These are phyloP conservation scores for Aspergillus nomiae DNA, from an alignment of 2,329 filamentous ascomycete genomes.

Conservation along the genomic window DNA sequence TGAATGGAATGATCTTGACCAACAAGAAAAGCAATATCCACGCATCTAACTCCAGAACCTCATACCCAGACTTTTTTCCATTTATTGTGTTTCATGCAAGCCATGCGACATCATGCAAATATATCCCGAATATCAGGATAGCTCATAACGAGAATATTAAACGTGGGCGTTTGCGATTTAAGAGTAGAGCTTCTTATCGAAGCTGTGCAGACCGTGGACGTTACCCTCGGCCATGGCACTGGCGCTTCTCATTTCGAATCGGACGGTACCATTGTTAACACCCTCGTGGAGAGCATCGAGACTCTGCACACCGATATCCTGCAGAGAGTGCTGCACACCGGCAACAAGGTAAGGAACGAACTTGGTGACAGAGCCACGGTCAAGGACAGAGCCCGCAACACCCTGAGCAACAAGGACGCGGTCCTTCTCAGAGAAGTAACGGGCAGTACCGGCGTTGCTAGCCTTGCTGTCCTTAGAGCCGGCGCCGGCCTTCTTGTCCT, in stretches of 20 bases:
- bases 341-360: constrained; percentile 95
- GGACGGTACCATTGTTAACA: constrained; percentile 72
- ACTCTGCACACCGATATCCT: constrained; percentile 88
- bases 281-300: constrained; percentile 73
- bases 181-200: constrained; percentile 99
- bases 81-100: constrained; percentile 22
- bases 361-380: constrained; percentile 77
- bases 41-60: constrained; percentile 34
- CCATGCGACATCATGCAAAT: constrained; percentile 31
- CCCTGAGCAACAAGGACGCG: constrained; percentile 94
- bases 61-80: constrained; percentile 32
- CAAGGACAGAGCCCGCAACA: constrained; percentile 71
- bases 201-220: constrained; percentile 94
- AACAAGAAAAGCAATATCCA: constrained; percentile 22
- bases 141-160: constrained; percentile 19
- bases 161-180: constrained; percentile 46
- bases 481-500: constrained; percentile 91
- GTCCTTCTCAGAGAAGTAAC: constrained; percentile 98
- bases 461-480: constrained; percentile 69
- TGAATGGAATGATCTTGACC: constrained; percentile 3
- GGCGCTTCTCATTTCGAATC: constrained; percentile 92
- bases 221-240: constrained; percentile 96
- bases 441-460: constrained; percentile 88
- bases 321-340: constrained; percentile 94
- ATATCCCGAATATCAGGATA: constrained; percentile 23